phyloP scores from a whole-genome alignment of 1,284 basidiomycete genomes.

The Trametes polyzona region DNA sequence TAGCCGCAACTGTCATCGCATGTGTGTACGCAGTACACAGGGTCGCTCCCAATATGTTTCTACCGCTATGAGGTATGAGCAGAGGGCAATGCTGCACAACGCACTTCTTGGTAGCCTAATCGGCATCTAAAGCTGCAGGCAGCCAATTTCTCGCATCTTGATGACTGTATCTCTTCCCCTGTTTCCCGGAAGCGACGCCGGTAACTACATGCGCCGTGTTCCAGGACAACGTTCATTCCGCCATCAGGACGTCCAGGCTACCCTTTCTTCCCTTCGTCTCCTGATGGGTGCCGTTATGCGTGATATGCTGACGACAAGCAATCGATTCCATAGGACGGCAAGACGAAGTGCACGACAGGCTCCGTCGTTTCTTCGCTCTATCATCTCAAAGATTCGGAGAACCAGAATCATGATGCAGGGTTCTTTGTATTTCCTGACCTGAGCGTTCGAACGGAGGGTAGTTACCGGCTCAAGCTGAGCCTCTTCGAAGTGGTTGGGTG shows the following conservation, averaged over 20 bases:
- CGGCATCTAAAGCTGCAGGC: too few relatives aligned
- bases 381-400: slow-evolving; percentile 91
- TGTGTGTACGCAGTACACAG: too few relatives aligned
- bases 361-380: slow-evolving; percentile 93
- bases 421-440: slow-evolving; percentile 93
- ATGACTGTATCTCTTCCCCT: too few relatives aligned
- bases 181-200: background rate
- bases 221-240: background rate
- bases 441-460: slow-evolving; percentile 88
- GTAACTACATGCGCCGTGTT: background rate
- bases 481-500: slow-evolving; percentile 93
- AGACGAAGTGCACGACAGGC: slow-evolving; percentile 87
- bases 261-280: background rate
- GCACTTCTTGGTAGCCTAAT: too few relatives aligned
- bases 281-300: too few relatives aligned
- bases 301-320: background rate
- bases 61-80: too few relatives aligned
- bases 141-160: too few relatives aligned
- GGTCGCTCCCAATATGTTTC: too few relatives aligned
- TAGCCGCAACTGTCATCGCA: background rate
- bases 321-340: slow-evolving; percentile 64
- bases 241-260: background rate
- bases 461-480: slow-evolving; percentile 85
- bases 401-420: slow-evolving; percentile 82
- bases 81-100: too few relatives aligned